Evolutionary conservation across 2,329 filamentous ascomycete species (phyloP).

Genomic region (Rutstroemia sp.): DNA sequence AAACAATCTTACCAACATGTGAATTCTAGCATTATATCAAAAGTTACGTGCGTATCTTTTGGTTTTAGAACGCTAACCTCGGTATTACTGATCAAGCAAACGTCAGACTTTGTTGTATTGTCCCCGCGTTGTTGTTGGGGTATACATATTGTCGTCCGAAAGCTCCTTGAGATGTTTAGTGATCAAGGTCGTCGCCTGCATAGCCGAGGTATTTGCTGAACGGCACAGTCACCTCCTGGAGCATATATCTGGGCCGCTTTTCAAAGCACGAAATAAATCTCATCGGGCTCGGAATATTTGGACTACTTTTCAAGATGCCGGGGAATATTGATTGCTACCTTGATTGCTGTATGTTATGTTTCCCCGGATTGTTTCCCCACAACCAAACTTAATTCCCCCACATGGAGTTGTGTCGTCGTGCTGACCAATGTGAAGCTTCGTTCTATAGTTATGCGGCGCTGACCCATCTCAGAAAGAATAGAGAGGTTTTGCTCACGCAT

Average conservation of each 20-base stretch:
- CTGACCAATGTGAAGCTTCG: slow-evolving; percentile 45
- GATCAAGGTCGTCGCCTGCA: not conserved
- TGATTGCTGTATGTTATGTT: slow-evolving; percentile 51
- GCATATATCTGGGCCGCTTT: not conserved
- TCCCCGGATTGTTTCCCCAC: not conserved
- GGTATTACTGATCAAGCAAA: not conserved
- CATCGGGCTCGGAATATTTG: not conserved
- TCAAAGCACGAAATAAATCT: not conserved
- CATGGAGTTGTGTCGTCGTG: not conserved
- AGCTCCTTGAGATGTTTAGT: not conserved
- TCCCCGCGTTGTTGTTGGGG: not conserved
- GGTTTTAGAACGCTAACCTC: no score
- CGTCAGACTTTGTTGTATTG: not conserved
- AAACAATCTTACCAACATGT: no score
- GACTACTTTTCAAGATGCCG: slow-evolving; percentile 38
- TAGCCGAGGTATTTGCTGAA: slow-evolving; percentile 1
- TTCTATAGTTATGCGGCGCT: slow-evolving; percentile 52
- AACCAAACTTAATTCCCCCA: not conserved
- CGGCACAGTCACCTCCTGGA: not conserved
- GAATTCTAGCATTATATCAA: no score
- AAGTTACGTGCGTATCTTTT: no score
- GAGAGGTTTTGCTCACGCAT: slow-evolving; percentile 46
- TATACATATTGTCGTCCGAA: not conserved
- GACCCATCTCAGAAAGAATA: slow-evolving; percentile 49
- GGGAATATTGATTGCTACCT: slow-evolving; percentile 59